Percentiles rank a stretch among this genome's conserved stretches.
Conservation (phyloP, 1,139 yeast species). For the Geotrichum carabidarum region DNA sequence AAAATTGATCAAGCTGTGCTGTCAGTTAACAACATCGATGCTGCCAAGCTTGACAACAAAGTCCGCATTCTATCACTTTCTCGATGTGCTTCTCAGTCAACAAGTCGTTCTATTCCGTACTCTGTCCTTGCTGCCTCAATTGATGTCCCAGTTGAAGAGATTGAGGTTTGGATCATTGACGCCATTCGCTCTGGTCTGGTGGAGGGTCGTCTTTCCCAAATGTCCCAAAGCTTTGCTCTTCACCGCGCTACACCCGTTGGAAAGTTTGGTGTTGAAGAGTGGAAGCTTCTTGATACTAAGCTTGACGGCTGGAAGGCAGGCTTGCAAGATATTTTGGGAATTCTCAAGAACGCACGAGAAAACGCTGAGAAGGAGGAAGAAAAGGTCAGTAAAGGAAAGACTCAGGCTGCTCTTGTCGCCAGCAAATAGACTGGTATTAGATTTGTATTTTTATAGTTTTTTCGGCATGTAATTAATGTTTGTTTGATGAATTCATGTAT, state of each 20-base stretch:
- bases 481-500: background rate
- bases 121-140: constrained; percentile 35
- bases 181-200: constrained; percentile 43
- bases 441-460: constrained; percentile 8
- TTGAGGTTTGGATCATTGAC: constrained; percentile 43
- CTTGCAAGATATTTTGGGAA: constrained; percentile 36
- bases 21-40: constrained; percentile 25
- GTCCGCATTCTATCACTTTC: constrained; percentile 31
- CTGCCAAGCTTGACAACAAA: constrained; percentile 29
- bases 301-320: constrained; percentile 39
- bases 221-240: constrained; percentile 36
- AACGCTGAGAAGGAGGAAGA: constrained; percentile 30
- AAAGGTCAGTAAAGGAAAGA: constrained; percentile 8
- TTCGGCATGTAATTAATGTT: constrained; percentile 5
- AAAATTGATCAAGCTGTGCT: constrained; percentile 22
- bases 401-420: constrained; percentile 1
- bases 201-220: constrained; percentile 44
- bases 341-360: constrained; percentile 34
- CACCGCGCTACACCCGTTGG: constrained; percentile 41
- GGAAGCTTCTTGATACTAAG: constrained; percentile 38
- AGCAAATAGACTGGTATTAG: constrained; percentile 3
- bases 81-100: constrained; percentile 26
- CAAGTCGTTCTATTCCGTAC: constrained; percentile 34
- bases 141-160: constrained; percentile 35
- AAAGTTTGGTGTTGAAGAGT: constrained; percentile 38